Percentiles rank a stretch among this genome's conserved stretches.
Conservation (phyloP, 352 stramenopile species). For the Pythium plurisporium region DNA sequence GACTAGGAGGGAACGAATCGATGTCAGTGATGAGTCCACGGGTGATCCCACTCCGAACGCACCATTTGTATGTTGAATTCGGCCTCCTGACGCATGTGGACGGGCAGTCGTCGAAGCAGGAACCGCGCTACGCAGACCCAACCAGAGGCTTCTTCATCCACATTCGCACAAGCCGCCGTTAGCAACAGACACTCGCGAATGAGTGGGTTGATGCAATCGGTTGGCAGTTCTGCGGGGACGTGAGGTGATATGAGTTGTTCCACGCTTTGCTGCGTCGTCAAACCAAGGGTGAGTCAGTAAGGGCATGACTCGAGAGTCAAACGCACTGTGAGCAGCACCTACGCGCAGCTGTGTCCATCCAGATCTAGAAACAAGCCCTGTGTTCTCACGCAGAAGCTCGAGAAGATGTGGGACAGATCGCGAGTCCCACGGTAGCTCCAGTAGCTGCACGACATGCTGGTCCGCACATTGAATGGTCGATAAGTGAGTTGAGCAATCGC, state of each 20-base stretch:
- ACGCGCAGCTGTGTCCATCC: constrained; percentile 62
- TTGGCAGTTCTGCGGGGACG: neutral
- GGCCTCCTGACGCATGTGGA: constrained; percentile 56
- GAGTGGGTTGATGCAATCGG: constrained; percentile 37
- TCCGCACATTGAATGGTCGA: neutral
- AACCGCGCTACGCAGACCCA: constrained; percentile 55
- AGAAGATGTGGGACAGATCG: constrained; percentile 52
- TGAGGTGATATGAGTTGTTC: constrained; percentile 5
- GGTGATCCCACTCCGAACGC: too few relatives aligned
- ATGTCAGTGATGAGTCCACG: too few relatives aligned
- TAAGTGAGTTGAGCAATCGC: too few relatives aligned
- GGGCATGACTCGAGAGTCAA: neutral
- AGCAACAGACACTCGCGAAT: constrained; percentile 60
- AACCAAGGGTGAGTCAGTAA: neutral
- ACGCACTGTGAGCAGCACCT: neutral
- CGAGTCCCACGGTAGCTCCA: constrained; percentile 63
- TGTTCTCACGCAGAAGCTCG: constrained; percentile 50
- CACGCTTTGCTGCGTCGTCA: constrained; percentile 13
- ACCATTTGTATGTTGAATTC: constrained; percentile 84
- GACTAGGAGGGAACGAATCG: constrained; percentile 27
- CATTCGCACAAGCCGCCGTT: constrained; percentile 19
- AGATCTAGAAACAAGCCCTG: constrained; percentile 30
- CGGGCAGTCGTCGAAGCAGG: constrained; percentile 44
- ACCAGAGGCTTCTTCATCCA: constrained; percentile 28
- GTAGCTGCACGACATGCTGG: constrained; percentile 52